phyloP scores from a whole-genome alignment of 352 stramenopile species.

The Pythium scleroteichum region DNA sequence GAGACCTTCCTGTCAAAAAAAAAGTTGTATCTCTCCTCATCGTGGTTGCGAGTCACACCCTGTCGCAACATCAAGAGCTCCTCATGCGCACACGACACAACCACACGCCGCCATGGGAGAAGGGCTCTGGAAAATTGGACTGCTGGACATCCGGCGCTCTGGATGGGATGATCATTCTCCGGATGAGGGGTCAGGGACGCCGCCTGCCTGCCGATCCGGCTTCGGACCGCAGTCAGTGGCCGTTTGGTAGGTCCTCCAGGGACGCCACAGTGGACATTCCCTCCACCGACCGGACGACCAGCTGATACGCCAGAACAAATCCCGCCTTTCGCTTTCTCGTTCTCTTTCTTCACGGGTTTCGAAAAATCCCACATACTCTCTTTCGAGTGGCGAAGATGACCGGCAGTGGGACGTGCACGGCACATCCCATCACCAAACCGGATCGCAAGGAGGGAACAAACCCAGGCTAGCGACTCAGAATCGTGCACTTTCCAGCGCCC shows the following conservation, averaged over 20 bases:
- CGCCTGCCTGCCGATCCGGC: too few species aligned
- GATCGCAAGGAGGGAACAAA: constrained; percentile 15
- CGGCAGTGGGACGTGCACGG: constrained; percentile 6
- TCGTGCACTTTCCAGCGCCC: constrained; percentile 1
- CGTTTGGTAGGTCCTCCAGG: not conserved
- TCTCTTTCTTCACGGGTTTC: constrained; percentile 9
- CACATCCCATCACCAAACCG: not conserved
- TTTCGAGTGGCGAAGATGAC: constrained; percentile 21
- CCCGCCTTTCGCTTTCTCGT: constrained; percentile 2
- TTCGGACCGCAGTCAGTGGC: too few species aligned
- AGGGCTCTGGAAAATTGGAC: too few species aligned
- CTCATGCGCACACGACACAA: too few species aligned
- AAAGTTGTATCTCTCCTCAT: too few species aligned
- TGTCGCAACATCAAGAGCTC: too few species aligned
- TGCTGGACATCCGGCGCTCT: too few species aligned
- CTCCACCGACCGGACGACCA: constrained; percentile 4
- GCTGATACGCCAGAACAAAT: not conserved
- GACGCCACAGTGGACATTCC: not conserved
- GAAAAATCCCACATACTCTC: constrained; percentile 14
- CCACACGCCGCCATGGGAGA: too few species aligned
- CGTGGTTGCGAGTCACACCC: too few species aligned
- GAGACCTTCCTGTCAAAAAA: too few species aligned
- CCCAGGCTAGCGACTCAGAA: constrained; percentile 15
- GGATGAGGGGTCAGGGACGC: too few species aligned
- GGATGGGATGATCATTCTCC: too few species aligned